Conservation (phyloP, 2,329 filamentous ascomycete genomes). For the Knufia fluminis region DNA sequence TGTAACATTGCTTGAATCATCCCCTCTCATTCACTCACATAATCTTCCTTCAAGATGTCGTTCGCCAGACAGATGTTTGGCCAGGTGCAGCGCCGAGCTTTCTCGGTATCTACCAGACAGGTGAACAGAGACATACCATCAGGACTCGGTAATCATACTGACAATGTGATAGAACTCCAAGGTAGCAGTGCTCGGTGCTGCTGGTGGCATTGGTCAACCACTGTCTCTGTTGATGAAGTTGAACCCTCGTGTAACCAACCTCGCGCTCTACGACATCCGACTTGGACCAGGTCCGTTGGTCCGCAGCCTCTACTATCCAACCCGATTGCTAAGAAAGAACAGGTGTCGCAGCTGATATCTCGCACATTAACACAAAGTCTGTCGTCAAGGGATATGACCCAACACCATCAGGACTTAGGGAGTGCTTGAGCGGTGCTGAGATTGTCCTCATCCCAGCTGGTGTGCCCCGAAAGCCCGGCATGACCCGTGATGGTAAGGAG, state of each 20-base stretch:
- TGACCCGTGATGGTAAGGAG: conserved; percentile 82
- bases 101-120: conserved; percentile 69
- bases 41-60: conserved; percentile 17
- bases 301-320: not conserved
- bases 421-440: conserved; percentile 76
- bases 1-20: not conserved
- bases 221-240: conserved; percentile 97
- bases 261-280: conserved; percentile 96
- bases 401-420: conserved; percentile 63
- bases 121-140: conserved; percentile 42
- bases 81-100: conserved; percentile 64
- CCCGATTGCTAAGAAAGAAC: conserved; percentile 14
- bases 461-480: conserved; percentile 98
- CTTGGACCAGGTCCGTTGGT: conserved; percentile 70
- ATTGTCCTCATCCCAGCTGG: conserved; percentile 96
- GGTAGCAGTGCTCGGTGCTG: conserved; percentile 92
- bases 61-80: conserved; percentile 29
- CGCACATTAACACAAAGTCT: conserved; percentile 99
- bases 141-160: not conserved
- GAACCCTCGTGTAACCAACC: conserved; percentile 86
- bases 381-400: conserved; percentile 82
- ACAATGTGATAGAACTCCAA: conserved; percentile 67
- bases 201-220: conserved; percentile 96
- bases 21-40: not conserved
- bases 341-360: conserved; percentile 97